phyloP scores from a whole-genome alignment of 129 eudicot genomes.

The Ambrosia trifida region DNA sequence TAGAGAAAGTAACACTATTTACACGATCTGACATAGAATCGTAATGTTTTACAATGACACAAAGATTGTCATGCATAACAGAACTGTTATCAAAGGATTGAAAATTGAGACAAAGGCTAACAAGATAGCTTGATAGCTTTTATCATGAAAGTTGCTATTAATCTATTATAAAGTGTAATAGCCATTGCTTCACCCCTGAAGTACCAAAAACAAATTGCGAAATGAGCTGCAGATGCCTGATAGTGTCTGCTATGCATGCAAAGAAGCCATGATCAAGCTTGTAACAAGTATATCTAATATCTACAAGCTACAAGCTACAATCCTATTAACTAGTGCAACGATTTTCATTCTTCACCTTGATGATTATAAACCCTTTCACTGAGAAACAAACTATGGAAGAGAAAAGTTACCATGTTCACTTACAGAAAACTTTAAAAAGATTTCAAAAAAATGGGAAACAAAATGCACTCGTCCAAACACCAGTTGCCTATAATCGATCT shows the following conservation, averaged over 20 bases:
- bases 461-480: slow-evolving; percentile 5
- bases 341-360: slow-evolving; percentile 1
- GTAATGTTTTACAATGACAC: slow-evolving; percentile 2
- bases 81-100: too few relatives aligned
- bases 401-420: slow-evolving; percentile 1
- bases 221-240: not conserved
- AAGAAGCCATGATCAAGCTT: not conserved
- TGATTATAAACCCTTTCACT: not conserved
- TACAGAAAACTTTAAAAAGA: not conserved
- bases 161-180: not conserved
- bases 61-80: not conserved
- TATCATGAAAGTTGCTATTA: too few relatives aligned
- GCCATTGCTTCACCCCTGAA: not conserved
- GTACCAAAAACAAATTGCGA: not conserved
- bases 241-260: not conserved
- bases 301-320: too few relatives aligned
- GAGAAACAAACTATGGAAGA: not conserved
- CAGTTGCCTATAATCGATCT: not conserved
- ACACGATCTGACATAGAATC: slow-evolving; percentile 1
- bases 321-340: not conserved
- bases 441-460: slow-evolving; percentile 1
- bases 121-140: too few relatives aligned
- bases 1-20: not conserved
- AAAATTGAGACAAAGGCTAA: too few relatives aligned
- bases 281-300: not conserved